Evolutionary conservation across 768 basidiomycete species (phyloP).

Genomic region (Leccinellum luteum): DNA sequence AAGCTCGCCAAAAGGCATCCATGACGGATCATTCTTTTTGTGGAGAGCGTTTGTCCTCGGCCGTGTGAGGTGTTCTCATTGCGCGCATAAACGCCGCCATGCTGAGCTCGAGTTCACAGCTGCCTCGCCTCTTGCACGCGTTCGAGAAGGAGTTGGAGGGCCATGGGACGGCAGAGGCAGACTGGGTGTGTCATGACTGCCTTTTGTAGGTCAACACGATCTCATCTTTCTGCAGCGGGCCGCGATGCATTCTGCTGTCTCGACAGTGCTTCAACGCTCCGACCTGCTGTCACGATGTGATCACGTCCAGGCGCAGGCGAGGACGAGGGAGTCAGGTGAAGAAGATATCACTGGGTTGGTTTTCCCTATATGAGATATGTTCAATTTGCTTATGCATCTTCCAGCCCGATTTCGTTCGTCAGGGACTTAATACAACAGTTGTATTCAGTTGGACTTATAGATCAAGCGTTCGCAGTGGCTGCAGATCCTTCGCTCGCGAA

Average conservation of each 20-base stretch:
- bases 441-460: slow-evolving; percentile 50
- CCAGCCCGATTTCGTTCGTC: slow-evolving; percentile 26
- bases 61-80: slow-evolving; percentile 48
- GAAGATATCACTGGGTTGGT: slow-evolving; percentile 25
- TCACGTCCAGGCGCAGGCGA: slow-evolving; percentile 37
- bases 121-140: slow-evolving; percentile 55
- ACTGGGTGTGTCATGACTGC: slow-evolving; percentile 49
- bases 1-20: slow-evolving; percentile 33
- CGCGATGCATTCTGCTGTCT: slow-evolving; percentile 51
- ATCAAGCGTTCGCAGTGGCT: slow-evolving; percentile 48
- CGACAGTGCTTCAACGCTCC: slow-evolving; percentile 45
- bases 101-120: slow-evolving; percentile 35
- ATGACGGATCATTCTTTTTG: slow-evolving; percentile 37
- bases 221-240: slow-evolving; percentile 29
- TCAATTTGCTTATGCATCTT: slow-evolving; percentile 8
- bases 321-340: slow-evolving; percentile 15
- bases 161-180: slow-evolving; percentile 45
- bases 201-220: background rate
- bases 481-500: slow-evolving; percentile 51
- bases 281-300: slow-evolving; percentile 60
- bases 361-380: background rate
- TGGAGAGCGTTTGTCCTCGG: slow-evolving; percentile 76
- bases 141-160: slow-evolving; percentile 55
- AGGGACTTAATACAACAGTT: slow-evolving; percentile 48
- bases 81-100: background rate